Evolutionary conservation across 1,284 basidiomycete genomes (phyloP).

Genomic region (Mycosarcoma mackinlayi): DNA sequence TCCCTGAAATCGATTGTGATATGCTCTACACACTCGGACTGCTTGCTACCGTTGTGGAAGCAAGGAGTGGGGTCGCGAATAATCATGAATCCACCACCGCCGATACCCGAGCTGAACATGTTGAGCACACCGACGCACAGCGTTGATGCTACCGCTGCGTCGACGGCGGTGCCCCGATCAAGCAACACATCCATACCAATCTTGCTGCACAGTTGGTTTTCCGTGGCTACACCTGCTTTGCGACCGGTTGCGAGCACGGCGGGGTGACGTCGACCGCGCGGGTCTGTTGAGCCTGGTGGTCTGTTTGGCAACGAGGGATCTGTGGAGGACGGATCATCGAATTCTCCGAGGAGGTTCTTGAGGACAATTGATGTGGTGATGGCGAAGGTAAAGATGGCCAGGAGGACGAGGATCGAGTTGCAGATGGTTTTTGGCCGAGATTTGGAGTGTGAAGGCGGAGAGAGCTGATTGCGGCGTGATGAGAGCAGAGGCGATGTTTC

Average conservation of each 20-base stretch:
- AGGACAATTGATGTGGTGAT: constrained; percentile 38
- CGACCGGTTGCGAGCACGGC: constrained; percentile 42
- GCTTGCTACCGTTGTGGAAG: constrained; percentile 68
- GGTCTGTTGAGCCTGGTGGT: constrained; percentile 12
- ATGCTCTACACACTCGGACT: constrained; percentile 51
- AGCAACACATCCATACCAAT: constrained; percentile 62
- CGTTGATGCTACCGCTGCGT: constrained; percentile 78
- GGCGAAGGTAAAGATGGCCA: constrained; percentile 40
- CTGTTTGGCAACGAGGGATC: neutral
- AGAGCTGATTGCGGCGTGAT: neutral
- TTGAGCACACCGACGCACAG: constrained; percentile 69
- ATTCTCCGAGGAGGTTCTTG: constrained; percentile 40
- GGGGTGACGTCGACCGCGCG: constrained; percentile 42
- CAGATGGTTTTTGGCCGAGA: constrained; percentile 14
- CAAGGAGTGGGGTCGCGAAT: constrained; percentile 70
- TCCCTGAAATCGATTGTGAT: constrained; percentile 70
- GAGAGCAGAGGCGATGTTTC: constrained; percentile 27
- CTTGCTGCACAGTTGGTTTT: constrained; percentile 47
- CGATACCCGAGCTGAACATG: constrained; percentile 70
- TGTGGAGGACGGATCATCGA: constrained; percentile 12
- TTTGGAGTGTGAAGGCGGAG: neutral
- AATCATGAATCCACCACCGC: constrained; percentile 67
- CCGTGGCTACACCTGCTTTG: constrained; percentile 56
- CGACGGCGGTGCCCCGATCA: constrained; percentile 89
- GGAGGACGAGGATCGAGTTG: constrained; percentile 41